Conservation (phyloP, 2,329 filamentous ascomycete genomes). For the Thelonectria blattea region DNA sequence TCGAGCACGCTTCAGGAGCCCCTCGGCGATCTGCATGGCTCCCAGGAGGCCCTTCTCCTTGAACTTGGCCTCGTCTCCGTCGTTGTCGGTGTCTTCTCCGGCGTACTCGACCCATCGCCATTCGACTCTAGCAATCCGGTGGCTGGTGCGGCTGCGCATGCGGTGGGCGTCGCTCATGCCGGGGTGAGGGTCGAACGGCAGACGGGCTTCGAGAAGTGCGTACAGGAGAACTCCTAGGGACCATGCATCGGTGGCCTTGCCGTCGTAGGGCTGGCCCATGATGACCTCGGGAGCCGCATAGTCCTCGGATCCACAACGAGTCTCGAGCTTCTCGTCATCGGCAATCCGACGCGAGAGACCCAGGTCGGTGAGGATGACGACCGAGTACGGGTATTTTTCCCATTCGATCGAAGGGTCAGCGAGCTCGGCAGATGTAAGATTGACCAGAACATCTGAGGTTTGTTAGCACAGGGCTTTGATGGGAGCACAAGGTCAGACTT, state of each 20-base stretch:
- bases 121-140: conserved; percentile 93
- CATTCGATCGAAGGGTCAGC: conserved; percentile 70
- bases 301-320: conserved; percentile 93
- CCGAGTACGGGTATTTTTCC: conserved; percentile 76
- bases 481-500: conserved; percentile 45
- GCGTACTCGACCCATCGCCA: conserved; percentile 94
- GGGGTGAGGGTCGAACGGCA: conserved; percentile 91
- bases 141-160: conserved; percentile 81
- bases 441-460: conserved; percentile 82
- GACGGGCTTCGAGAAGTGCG: conserved; percentile 86
- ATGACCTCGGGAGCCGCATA: conserved; percentile 97
- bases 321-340: conserved; percentile 87
- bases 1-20: conserved; percentile 80
- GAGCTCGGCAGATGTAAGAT: conserved; percentile 73
- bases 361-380: conserved; percentile 89
- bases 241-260: conserved; percentile 91
- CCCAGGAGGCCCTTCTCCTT: conserved; percentile 71
- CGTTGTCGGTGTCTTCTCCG: conserved; percentile 85
- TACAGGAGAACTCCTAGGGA: conserved; percentile 93
- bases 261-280: conserved; percentile 93
- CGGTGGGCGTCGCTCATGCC: conserved; percentile 77
- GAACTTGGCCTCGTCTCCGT: conserved; percentile 66
- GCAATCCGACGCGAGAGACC: conserved; percentile 87
- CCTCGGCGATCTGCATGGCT: conserved; percentile 83
- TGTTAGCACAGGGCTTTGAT: conserved; percentile 10